Percentiles rank a stretch among this genome's conserved stretches.
These are phyloP conservation scores for Nyssa sinensis DNA, from an alignment of 148 eudicot species.

Conservation along the genomic window DNA sequence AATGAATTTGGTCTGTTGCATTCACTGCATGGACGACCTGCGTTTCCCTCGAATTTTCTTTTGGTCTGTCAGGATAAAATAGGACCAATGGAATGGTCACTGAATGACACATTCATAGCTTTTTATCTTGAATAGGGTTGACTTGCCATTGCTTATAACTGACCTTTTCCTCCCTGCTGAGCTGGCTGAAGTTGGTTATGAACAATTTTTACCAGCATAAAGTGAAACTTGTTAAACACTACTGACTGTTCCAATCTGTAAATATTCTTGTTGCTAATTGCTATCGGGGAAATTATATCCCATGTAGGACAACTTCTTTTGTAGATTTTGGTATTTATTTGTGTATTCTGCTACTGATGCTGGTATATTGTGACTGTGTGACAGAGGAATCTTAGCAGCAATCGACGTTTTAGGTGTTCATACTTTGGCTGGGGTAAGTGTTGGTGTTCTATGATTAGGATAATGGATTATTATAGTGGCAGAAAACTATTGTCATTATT, in stretches of 20 bases:
- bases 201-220: not conserved
- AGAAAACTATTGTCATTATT: not conserved
- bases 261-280: not conserved
- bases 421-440: slow-evolving; percentile 68
- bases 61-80: not conserved
- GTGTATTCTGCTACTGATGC: slow-evolving; percentile 3
- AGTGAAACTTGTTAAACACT: not conserved
- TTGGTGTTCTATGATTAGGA: not conserved
- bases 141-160: not conserved
- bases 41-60: not conserved
- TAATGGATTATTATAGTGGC: not conserved
- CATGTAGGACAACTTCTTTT: not conserved
- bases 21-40: not conserved
- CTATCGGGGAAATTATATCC: not conserved
- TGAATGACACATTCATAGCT: not conserved
- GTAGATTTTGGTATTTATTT: not conserved
- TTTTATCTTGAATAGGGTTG: not conserved
- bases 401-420: slow-evolving; percentile 44
- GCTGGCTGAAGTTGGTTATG: not conserved
- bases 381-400: slow-evolving; percentile 93
- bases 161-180: not conserved
- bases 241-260: not conserved
- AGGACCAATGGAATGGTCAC: not conserved
- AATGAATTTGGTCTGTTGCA: not conserved
- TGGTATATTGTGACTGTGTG: not conserved